Evolutionary conservation across 257 asterid species (phyloP).

Genomic region (Knoxia roxburghii): DNA sequence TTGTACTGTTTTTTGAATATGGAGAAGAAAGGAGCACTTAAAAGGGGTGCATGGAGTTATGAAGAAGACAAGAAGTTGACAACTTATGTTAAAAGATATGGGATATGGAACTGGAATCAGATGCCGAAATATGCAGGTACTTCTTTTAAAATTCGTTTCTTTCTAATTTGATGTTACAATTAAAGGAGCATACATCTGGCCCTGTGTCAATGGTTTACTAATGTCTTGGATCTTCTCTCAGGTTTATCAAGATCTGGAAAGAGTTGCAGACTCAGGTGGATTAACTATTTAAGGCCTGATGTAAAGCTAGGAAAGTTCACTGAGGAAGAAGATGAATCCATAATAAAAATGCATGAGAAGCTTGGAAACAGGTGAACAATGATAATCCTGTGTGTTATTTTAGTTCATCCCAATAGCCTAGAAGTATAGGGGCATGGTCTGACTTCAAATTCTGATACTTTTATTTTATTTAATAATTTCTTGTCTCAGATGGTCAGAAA

Average conservation of each 20-base stretch:
- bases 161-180: background rate
- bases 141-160: background rate
- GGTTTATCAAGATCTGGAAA: slow-evolving; percentile 16
- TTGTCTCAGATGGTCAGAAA: slow-evolving; percentile 12
- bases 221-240: background rate
- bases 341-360: slow-evolving; percentile 9
- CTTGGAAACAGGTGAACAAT: slow-evolving; percentile 11
- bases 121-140: slow-evolving; percentile 30
- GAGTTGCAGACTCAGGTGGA: slow-evolving; percentile 17
- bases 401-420: no score
- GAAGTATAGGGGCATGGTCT: background rate
- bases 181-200: no score
- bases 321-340: slow-evolving; percentile 12
- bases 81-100: slow-evolving; percentile 22
- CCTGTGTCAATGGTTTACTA: background rate
- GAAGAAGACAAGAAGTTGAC: slow-evolving; percentile 26
- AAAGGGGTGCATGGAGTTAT: slow-evolving; percentile 24
- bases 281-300: slow-evolving; percentile 15
- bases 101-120: slow-evolving; percentile 32
- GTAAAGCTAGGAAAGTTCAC: slow-evolving; percentile 17
- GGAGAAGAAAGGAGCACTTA: slow-evolving; percentile 9
- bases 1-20: background rate
- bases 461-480: background rate
- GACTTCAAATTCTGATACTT: background rate
- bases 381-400: background rate